Conservation (phyloP, 2,329 filamentous ascomycete genomes). For the Beauveria bassiana region DNA sequence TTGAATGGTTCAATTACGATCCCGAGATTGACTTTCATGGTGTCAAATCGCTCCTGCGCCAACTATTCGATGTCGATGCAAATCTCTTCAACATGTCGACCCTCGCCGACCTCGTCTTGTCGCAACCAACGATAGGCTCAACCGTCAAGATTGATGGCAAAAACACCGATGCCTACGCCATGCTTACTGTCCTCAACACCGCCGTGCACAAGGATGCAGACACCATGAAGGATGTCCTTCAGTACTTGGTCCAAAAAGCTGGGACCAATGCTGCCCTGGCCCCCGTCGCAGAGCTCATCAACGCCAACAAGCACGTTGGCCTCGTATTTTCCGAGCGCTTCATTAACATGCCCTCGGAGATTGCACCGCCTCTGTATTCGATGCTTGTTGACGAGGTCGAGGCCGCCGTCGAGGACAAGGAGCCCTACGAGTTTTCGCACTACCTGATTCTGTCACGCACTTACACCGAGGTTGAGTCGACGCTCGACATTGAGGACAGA, state of each 20-base stretch:
- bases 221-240: conserved; percentile 60
- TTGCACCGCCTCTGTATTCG: conserved; percentile 86
- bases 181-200: conserved; percentile 81
- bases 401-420: conserved; percentile 79
- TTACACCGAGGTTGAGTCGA: conserved; percentile 83
- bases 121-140: conserved; percentile 80
- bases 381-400: conserved; percentile 91
- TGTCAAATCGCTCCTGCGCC: conserved; percentile 79
- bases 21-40: conserved; percentile 89
- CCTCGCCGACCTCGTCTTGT: conserved; percentile 77
- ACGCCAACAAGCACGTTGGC: conserved; percentile 56
- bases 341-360: conserved; percentile 93
- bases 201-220: conserved; percentile 69
- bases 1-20: conserved; percentile 97
- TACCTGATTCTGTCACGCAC: conserved; percentile 87
- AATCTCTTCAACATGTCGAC: conserved; percentile 80
- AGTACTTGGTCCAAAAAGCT: conserved; percentile 60
- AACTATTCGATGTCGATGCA: conserved; percentile 85
- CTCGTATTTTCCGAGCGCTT: conserved; percentile 86
- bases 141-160: conserved; percentile 97
- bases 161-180: conserved; percentile 84
- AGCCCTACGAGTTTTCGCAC: conserved; percentile 88
- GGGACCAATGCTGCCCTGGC: conserved; percentile 47
- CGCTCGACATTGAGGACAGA: conserved; percentile 56
- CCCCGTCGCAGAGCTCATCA: conserved; percentile 49